Conservation (phyloP, 805 yeast genomes). For the Lipomyces spencermartinsiae region DNA sequence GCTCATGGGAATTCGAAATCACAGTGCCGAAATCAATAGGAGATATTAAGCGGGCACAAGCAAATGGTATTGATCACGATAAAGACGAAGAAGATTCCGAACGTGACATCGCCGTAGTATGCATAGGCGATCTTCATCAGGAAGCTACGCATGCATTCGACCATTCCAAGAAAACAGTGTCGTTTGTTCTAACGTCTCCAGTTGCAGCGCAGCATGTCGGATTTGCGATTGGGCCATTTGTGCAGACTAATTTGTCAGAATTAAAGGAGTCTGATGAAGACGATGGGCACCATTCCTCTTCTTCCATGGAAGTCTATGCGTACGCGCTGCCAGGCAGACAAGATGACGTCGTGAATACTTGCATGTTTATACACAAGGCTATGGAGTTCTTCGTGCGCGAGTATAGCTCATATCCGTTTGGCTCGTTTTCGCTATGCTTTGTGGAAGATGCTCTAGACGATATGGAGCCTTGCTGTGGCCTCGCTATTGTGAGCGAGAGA, state of each 20-base stretch:
- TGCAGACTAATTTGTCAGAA: constrained; percentile 61
- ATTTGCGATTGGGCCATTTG: constrained; percentile 91
- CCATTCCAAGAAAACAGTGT: constrained; percentile 71
- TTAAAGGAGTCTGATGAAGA: constrained; percentile 46
- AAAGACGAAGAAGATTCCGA: constrained; percentile 50
- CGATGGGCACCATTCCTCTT: constrained; percentile 43
- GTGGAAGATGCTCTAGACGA: constrained; percentile 61
- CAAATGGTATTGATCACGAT: constrained; percentile 13
- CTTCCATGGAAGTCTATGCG: constrained; percentile 53
- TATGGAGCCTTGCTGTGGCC: constrained; percentile 73
- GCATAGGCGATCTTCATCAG: constrained; percentile 55
- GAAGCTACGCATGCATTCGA: constrained; percentile 75
- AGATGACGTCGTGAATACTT: constrained; percentile 68
- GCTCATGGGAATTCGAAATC: constrained; percentile 92
- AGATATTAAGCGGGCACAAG: constrained; percentile 61
- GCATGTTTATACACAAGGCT: constrained; percentile 76
- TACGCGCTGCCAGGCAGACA: constrained; percentile 68
- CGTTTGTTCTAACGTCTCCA: constrained; percentile 78
- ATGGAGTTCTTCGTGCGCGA: constrained; percentile 84
- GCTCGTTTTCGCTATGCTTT: constrained; percentile 78
- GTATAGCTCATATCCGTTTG: constrained; percentile 91
- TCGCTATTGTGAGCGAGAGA: constrained; percentile 65
- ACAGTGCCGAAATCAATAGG: constrained; percentile 79
- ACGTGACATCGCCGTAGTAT: constrained; percentile 50
- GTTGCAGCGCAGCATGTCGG: constrained; percentile 94